Conservation (phyloP, 2,329 filamentous ascomycete species). For the Hymenoscyphus occultus region DNA sequence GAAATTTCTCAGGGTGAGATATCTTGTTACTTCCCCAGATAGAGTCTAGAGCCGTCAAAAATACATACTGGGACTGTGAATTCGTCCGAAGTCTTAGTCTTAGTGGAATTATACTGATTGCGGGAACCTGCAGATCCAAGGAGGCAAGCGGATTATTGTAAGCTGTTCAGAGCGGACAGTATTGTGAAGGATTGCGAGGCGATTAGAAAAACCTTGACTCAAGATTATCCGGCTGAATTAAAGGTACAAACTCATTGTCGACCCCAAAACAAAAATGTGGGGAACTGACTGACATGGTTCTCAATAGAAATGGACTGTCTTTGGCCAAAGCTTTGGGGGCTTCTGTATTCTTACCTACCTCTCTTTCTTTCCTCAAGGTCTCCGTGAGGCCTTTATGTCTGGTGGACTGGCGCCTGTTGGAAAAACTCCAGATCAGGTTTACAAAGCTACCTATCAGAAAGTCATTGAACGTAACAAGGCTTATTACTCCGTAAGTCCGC, state of each 20-base stretch:
- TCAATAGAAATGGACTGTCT: slow-evolving; percentile 69
- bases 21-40: no score
- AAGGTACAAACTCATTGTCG: slow-evolving; percentile 56
- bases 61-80: no score
- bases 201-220: slow-evolving; percentile 71
- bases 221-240: slow-evolving; percentile 64
- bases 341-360: slow-evolving; percentile 84
- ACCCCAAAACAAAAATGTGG: neutral
- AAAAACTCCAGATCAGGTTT: slow-evolving; percentile 69
- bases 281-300: neutral
- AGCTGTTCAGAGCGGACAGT: slow-evolving; percentile 82
- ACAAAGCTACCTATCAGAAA: slow-evolving; percentile 67
- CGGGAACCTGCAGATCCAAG: slow-evolving; percentile 42
- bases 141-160: slow-evolving; percentile 76
- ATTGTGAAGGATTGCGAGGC: slow-evolving; percentile 90
- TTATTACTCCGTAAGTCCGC: slow-evolving; percentile 46
- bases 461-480: slow-evolving; percentile 68
- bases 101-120: no score
- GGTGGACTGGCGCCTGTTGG: slow-evolving; percentile 81
- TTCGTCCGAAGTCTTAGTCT: no score
- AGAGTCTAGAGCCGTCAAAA: no score
- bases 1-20: no score
- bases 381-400: slow-evolving; percentile 80
- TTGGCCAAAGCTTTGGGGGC: slow-evolving; percentile 90
- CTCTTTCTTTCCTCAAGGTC: slow-evolving; percentile 71